These are phyloP conservation scores for Myxozyma geophila DNA, from an alignment of 805 yeast species.

Conservation along the genomic window DNA sequence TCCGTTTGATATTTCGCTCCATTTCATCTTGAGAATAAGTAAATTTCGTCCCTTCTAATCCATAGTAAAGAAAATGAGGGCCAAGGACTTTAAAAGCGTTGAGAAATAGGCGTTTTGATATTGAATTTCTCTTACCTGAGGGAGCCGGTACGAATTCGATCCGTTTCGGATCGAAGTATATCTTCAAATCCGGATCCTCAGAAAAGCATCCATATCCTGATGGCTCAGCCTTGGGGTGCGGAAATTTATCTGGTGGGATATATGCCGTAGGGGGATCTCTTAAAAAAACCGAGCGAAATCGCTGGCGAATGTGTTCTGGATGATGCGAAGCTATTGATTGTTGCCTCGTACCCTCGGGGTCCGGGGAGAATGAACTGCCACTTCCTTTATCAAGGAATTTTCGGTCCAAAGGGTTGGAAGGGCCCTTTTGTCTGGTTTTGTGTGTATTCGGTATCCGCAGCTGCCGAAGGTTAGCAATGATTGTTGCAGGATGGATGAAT, in stretches of 20 bases:
- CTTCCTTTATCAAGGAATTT: neutral
- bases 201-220: neutral
- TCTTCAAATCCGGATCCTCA: neutral
- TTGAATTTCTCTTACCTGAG: neutral
- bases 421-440: neutral
- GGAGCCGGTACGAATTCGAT: neutral
- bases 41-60: constrained; percentile 1
- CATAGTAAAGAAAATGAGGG: neutral
- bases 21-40: constrained; percentile 6
- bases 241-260: neutral
- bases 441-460: neutral
- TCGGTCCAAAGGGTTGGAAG: neutral
- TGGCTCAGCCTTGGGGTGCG: constrained; percentile 4
- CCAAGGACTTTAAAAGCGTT: constrained; percentile 2
- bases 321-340: neutral
- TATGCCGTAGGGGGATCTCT: constrained; percentile 5
- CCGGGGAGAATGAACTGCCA: neutral
- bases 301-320: constrained; percentile 3
- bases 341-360: neutral
- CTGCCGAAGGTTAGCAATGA: too few relatives aligned
- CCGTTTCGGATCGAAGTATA: neutral
- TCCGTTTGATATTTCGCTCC: neutral
- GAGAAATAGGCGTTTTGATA: neutral
- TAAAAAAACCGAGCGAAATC: constrained; percentile 1
- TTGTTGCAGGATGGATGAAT: too few relatives aligned